Evolutionary conservation across 2,329 filamentous ascomycete species (phyloP).

Genomic region (Emergomyces pasteurianus): DNA sequence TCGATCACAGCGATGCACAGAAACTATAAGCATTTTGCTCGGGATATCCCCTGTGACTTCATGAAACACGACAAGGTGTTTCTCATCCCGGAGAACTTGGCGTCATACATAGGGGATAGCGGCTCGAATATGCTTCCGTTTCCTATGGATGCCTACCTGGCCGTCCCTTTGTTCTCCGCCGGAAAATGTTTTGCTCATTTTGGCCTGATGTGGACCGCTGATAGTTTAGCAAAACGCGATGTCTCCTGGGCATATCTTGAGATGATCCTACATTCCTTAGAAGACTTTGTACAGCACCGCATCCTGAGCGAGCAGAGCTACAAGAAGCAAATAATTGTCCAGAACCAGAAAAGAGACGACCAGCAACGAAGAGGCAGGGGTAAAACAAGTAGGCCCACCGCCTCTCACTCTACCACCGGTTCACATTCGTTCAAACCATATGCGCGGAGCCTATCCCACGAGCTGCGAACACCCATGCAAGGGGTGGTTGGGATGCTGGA

Average conservation of each 20-base stretch:
- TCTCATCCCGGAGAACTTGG: constrained; percentile 51
- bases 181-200: constrained; percentile 59
- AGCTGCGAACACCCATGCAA: constrained; percentile 62
- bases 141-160: constrained; percentile 54
- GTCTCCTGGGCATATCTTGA: constrained; percentile 57
- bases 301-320: constrained; percentile 3
- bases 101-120: constrained; percentile 47
- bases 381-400: constrained; percentile 15
- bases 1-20: constrained; percentile 42
- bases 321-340: not conserved
- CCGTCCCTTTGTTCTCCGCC: constrained; percentile 52
- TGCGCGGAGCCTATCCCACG: constrained; percentile 60
- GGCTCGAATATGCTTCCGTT: constrained; percentile 47
- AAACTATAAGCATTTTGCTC: constrained; percentile 53
- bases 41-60: constrained; percentile 52
- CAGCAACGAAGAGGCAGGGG: constrained; percentile 30
- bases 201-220: constrained; percentile 57
- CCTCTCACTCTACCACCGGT: constrained; percentile 13
- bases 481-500: constrained; percentile 65
- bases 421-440: constrained; percentile 49
- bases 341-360: constrained; percentile 33
- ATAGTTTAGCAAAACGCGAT: constrained; percentile 44
- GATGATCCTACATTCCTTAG: constrained; percentile 55
- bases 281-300: constrained; percentile 52
- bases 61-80: constrained; percentile 64